Evolutionary conservation across 2,329 filamentous ascomycete genomes (phyloP).

Genomic region (Fusarium citri): DNA sequence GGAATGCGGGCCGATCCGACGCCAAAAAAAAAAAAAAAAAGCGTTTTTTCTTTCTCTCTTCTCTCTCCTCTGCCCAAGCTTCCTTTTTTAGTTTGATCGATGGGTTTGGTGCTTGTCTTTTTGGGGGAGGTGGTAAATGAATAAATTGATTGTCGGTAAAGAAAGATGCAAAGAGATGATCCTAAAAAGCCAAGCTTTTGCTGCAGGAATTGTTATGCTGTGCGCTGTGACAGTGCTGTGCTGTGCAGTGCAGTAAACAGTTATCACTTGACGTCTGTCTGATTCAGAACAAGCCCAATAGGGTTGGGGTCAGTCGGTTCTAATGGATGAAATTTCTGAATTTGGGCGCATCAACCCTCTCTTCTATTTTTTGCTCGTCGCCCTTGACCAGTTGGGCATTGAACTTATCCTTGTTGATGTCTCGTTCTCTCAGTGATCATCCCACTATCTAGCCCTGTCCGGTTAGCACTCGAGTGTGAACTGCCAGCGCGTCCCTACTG

Average conservation of each 20-base stretch:
- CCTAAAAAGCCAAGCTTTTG: not conserved
- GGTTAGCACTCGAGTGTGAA: not conserved
- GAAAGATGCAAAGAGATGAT: not conserved
- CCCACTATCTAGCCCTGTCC: not conserved
- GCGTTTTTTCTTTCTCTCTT: not conserved
- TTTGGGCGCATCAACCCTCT: not conserved
- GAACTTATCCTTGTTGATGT: slow-evolving; percentile 7
- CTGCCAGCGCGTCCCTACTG: not conserved
- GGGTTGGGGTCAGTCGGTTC: not conserved
- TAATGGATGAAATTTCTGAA: slow-evolving; percentile 4
- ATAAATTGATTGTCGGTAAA: not conserved
- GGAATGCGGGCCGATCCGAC: slow-evolving; percentile 1
- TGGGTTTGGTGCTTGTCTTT: not conserved
- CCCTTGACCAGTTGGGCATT: slow-evolving; percentile 4
- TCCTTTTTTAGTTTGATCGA: not conserved
- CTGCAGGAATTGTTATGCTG: not conserved
- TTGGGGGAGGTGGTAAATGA: not conserved
- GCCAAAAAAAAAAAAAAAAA: not conserved
- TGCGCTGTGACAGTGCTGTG: not conserved
- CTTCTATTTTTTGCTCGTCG: not conserved
- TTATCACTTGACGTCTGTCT: not conserved
- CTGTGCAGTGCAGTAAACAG: not conserved
- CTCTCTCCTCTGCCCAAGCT: too few relatives aligned
- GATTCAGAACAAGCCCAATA: not conserved
- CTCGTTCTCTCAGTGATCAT: slow-evolving; percentile 2